Evolutionary conservation across 495 filamentous ascomycete genomes (phyloP).

Genomic region (Parathielavia hyrcaniae): DNA sequence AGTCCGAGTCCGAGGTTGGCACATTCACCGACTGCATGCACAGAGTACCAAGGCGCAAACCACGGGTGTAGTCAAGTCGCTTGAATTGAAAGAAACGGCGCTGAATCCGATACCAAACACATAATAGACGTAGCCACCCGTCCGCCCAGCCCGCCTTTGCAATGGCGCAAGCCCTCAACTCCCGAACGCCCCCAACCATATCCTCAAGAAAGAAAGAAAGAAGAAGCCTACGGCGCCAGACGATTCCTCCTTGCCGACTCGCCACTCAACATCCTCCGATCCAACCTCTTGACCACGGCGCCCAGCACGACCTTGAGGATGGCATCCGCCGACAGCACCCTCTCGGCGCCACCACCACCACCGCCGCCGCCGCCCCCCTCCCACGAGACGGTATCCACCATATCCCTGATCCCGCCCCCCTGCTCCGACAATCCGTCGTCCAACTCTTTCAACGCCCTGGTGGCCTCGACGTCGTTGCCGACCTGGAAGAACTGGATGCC

Average conservation of each 20-base stretch:
- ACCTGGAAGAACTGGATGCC: conserved; percentile 98
- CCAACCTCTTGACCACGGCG: conserved; percentile 58
- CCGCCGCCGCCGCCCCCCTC: conserved; percentile 38
- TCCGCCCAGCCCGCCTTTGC: no score
- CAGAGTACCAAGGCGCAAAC: no score
- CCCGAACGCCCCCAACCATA: not conserved
- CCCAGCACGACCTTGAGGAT: conserved; percentile 83
- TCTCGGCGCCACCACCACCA: no score
- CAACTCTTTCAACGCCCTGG: conserved; percentile 59
- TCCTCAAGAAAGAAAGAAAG: no score
- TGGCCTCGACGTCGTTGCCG: conserved; percentile 63
- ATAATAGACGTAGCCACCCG: no score
- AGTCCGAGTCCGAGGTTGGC: no score
- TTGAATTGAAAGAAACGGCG: no score
- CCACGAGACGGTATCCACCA: conserved; percentile 89
- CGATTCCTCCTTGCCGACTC: conserved; percentile 12
- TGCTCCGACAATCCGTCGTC: conserved; percentile 66
- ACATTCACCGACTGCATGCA: no score
- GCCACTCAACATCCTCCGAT: conserved; percentile 35
- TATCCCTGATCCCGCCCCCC: conserved; percentile 63
- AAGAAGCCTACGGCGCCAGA: conserved; percentile 8
- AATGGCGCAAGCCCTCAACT: not conserved
- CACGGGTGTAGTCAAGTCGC: no score
- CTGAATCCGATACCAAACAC: no score
- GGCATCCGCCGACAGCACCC: conserved; percentile 47